Conservation (phyloP, 225 moss, liverwort and hornwort genomes). For the Lunularia cruciata region DNA sequence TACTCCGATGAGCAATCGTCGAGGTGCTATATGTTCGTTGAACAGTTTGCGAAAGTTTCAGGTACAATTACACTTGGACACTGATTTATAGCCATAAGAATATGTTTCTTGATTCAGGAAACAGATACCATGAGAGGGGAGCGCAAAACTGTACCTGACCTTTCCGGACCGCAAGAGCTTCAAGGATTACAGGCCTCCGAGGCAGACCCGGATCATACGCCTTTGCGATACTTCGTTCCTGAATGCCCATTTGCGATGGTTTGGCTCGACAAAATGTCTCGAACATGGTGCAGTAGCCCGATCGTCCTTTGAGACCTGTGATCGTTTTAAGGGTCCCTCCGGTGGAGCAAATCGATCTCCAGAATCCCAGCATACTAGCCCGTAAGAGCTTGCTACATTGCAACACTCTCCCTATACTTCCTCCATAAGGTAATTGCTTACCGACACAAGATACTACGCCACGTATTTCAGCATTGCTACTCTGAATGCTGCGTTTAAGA, state of each 20-base stretch:
- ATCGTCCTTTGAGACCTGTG: background rate
- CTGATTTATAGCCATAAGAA: too few relatives aligned
- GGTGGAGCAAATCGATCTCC: slow-evolving; percentile 3
- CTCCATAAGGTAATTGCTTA: background rate
- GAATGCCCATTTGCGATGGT: background rate
- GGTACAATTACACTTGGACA: too few relatives aligned
- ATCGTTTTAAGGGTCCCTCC: background rate
- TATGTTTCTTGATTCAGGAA: too few relatives aligned
- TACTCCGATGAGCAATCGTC: too few relatives aligned
- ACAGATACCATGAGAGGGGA: background rate
- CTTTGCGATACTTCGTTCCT: background rate
- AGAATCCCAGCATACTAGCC: slow-evolving; percentile 22
- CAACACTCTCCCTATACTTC: slow-evolving; percentile 11
- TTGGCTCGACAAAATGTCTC: background rate
- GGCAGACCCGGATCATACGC: background rate
- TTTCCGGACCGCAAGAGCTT: slow-evolving; percentile 35
- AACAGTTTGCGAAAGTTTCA: too few relatives aligned
- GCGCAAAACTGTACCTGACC: slow-evolving; percentile 44
- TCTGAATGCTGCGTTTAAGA: background rate
- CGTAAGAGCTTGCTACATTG: slow-evolving; percentile 16
- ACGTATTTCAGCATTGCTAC: background rate
- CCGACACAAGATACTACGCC: background rate
- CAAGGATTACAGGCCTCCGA: slow-evolving; percentile 26
- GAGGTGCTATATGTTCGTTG: too few relatives aligned
- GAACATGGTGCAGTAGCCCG: slow-evolving; percentile 6